Conservation (phyloP, 2,329 filamentous ascomycete species). For the Phaeosphaeria sp. region DNA sequence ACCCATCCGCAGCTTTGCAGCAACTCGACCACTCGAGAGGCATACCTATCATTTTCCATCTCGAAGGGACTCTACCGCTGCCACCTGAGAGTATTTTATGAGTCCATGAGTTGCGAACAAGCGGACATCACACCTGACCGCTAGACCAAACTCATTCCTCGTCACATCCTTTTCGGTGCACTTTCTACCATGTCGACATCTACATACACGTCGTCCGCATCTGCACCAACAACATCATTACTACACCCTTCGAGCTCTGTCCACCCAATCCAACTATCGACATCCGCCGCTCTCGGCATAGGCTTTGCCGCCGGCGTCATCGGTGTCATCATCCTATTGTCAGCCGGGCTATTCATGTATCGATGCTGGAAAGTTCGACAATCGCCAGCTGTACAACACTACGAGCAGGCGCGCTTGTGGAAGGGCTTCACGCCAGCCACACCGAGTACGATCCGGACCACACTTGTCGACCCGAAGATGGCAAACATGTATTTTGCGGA, state of each 20-base stretch:
- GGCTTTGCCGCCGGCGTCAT: conserved; percentile 20
- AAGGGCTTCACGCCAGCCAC: conserved; percentile 25
- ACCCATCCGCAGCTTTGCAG: background rate
- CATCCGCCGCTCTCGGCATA: conserved; percentile 22
- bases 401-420: conserved; percentile 21
- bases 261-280: conserved; percentile 4
- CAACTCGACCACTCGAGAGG: background rate
- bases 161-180: background rate
- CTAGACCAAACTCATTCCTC: background rate
- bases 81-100: background rate
- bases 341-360: conserved; percentile 15
- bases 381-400: conserved; percentile 8
- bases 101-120: background rate
- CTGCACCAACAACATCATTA: background rate
- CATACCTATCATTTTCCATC: background rate
- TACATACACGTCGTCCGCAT: background rate
- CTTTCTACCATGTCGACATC: background rate
- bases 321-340: conserved; percentile 8
- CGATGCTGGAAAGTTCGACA: conserved; percentile 8
- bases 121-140: background rate
- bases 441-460: conserved; percentile 11
- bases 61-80: too few relatives aligned
- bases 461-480: conserved; percentile 10
- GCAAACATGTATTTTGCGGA: conserved; percentile 14
- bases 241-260: background rate